phyloP scores from a whole-genome alignment of 1,284 basidiomycete genomes.

The Rhodotorula sp. region DNA sequence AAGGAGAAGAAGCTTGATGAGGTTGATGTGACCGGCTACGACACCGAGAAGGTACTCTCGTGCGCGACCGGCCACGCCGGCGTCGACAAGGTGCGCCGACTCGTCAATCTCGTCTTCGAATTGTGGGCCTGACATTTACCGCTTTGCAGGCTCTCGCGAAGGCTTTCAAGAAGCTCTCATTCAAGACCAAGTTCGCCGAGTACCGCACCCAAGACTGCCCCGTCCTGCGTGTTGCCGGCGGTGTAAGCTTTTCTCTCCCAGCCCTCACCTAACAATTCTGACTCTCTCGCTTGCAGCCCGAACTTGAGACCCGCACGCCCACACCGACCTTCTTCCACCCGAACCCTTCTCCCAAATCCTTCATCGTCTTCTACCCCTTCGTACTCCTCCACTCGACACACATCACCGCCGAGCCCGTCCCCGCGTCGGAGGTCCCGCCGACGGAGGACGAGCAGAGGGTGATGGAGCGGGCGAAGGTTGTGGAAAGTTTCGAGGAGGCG shows the following conservation, averaged over 20 bases:
- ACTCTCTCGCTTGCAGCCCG: slow-evolving; percentile 13
- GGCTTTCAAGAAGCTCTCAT: slow-evolving; percentile 32
- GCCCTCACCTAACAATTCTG: too few species aligned
- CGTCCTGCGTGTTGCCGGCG: slow-evolving; percentile 36
- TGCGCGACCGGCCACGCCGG: slow-evolving; percentile 34
- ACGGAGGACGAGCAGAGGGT: slow-evolving; percentile 29
- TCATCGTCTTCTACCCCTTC: slow-evolving; percentile 41
- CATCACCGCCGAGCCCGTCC: slow-evolving; percentile 29
- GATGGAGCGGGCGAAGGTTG: slow-evolving; percentile 28
- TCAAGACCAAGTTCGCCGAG: slow-evolving; percentile 26
- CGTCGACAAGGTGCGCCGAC: slow-evolving; percentile 26
- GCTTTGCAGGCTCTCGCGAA: slow-evolving; percentile 18
- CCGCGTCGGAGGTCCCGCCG: slow-evolving; percentile 21
- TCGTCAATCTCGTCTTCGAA: too few species aligned
- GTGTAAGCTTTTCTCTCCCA: slow-evolving; percentile 4
- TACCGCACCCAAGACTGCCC: slow-evolving; percentile 35
- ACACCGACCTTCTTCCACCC: slow-evolving; percentile 16
- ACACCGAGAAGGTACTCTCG: slow-evolving; percentile 34
- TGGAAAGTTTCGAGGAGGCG: slow-evolving; percentile 31
- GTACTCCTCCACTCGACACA: slow-evolving; percentile 18
- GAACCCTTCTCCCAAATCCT: slow-evolving; percentile 12
- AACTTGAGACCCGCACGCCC: slow-evolving; percentile 33
- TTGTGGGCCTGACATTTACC: background rate
- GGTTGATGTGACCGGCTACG: slow-evolving; percentile 37
- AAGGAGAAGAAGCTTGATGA: slow-evolving; percentile 30